Base-by-base conservation (phyloP, 1,284 basidiomycete genomes). In the Leccinum angustisporum region DNA sequence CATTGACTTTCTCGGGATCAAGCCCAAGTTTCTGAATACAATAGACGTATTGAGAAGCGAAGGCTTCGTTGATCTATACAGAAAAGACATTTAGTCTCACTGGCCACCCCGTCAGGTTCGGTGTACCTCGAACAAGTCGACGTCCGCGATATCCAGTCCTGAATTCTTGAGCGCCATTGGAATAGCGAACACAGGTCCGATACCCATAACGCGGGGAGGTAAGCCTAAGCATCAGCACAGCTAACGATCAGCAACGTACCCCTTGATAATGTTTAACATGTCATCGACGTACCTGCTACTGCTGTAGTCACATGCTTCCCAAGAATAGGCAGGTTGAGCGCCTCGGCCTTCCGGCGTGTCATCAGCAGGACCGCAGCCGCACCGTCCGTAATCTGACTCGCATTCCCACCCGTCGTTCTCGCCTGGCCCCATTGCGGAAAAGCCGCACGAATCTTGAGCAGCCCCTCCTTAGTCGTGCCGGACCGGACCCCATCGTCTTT, bases 11-110 rank as follows among this genome's bases (percentile, higher is more conserved):
- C 57, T 84, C 82, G 33, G 79, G 77, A 66, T 86, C 81, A n/a
- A 97, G 78, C 33, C 82, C 83, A 36, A 97, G 83, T 70, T 87
- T 80, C 65, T 90, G 86, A 53, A 94, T 79, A 58, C 86, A 88
- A 77, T 97, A 95, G 21, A 95, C 86, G 59, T 86, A 92, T 80
- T 94, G 92, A 0, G 92, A 94, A 9, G 94, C 92, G 68, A 95
- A 95, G 1, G 94, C 94, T 75, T 97, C 95, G 76, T 98, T 98
- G 71, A 94, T 89, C 89, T 92, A 30, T 2, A 31, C 27, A 21
- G 13, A 13, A 25, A 52, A 53, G 6, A 7, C 7, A 4, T 25
- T 3, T 18, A 1, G n/a, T 13, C 36, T 40, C 36, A 10, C 6
- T 21, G 5, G 11, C 2, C 14, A 54, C 48, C 5, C 14, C 3